A percentile compares a stretch with the other conserved stretches of the same genome.
These are phyloP conservation scores for Escallonia rubra DNA, from an alignment of 129 eudicot genomes.

Conservation along the genomic window DNA sequence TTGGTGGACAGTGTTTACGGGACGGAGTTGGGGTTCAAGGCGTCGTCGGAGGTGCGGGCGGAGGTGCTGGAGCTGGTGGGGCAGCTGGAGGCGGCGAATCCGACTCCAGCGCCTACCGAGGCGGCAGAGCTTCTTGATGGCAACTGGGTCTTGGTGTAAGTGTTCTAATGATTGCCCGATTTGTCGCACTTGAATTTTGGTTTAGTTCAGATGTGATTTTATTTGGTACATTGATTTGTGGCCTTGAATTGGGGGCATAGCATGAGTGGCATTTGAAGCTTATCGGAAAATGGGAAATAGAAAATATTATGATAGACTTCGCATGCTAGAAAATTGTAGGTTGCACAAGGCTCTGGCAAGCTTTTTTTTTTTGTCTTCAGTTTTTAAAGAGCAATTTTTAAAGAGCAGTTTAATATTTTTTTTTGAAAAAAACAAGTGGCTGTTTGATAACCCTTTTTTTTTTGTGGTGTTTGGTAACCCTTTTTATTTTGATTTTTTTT, in stretches of 20 bases:
- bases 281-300: not conserved
- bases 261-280: not conserved
- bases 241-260: too few species aligned
- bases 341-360: too few species aligned
- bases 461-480: too few species aligned
- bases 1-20: slow-evolving; percentile 86
- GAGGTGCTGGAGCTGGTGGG: slow-evolving; percentile 73
- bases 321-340: not conserved
- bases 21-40: slow-evolving; percentile 66
- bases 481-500: too few species aligned
- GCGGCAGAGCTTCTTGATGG: slow-evolving; percentile 75
- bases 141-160: slow-evolving; percentile 91
- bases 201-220: too few species aligned
- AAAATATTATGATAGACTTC: not conserved
- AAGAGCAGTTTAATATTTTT: too few species aligned
- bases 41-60: slow-evolving; percentile 77
- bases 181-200: too few species aligned
- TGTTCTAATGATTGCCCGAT: not conserved
- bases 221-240: too few species aligned
- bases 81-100: slow-evolving; percentile 76
- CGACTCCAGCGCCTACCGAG: slow-evolving; percentile 66
- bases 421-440: too few species aligned
- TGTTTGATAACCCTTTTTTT: too few species aligned
- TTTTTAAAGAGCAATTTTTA: too few species aligned
- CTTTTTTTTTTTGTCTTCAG: too few species aligned